Percentiles rank a stretch among this genome's conserved stretches.
These are phyloP conservation scores for Chlamydomonas sphaeroides DNA, from an alignment of 139 green algal species.

Conservation along the genomic window DNA sequence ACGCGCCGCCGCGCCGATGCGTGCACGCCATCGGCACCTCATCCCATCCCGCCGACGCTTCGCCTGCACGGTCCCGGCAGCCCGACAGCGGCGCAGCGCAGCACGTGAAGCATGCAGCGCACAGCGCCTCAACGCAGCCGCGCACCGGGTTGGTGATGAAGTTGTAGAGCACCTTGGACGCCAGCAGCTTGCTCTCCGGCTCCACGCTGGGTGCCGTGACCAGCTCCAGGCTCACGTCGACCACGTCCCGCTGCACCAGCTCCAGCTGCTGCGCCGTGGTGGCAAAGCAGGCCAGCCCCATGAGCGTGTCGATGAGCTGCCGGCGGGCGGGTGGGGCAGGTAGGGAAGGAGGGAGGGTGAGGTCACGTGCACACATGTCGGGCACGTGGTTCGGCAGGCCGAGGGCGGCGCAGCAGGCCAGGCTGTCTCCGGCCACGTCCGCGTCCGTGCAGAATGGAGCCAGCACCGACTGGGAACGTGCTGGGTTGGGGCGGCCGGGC, in stretches of 20 bases:
- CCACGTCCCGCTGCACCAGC: conserved; percentile 19
- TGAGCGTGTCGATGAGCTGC: conserved; percentile 28
- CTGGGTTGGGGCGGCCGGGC: too few relatives aligned
- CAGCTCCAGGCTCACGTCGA: conserved; percentile 33
- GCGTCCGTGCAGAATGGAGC: too few relatives aligned
- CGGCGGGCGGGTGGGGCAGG: neutral
- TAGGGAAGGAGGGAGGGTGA: neutral
- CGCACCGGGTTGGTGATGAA: too few relatives aligned
- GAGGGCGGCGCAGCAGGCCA: neutral
- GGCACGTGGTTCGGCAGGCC: neutral
- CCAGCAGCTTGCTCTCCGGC: conserved; percentile 15
- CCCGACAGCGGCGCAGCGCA: too few relatives aligned
- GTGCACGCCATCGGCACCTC: too few relatives aligned
- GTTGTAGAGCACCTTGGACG: conserved; percentile 21
- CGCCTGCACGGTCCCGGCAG: too few relatives aligned
- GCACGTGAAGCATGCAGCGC: too few relatives aligned
- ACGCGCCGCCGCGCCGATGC: too few relatives aligned
- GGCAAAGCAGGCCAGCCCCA: neutral
- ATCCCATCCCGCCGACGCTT: too few relatives aligned
- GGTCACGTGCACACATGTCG: neutral
- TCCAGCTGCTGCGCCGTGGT: neutral
- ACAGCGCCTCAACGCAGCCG: too few relatives aligned
- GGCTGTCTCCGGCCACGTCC: too few relatives aligned
- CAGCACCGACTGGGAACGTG: too few relatives aligned
- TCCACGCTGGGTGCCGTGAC: neutral